Percentiles rank a stretch among this genome's conserved stretches.
Conservation (phyloP, 1,284 basidiomycete genomes). For the Puccinia polysora region DNA sequence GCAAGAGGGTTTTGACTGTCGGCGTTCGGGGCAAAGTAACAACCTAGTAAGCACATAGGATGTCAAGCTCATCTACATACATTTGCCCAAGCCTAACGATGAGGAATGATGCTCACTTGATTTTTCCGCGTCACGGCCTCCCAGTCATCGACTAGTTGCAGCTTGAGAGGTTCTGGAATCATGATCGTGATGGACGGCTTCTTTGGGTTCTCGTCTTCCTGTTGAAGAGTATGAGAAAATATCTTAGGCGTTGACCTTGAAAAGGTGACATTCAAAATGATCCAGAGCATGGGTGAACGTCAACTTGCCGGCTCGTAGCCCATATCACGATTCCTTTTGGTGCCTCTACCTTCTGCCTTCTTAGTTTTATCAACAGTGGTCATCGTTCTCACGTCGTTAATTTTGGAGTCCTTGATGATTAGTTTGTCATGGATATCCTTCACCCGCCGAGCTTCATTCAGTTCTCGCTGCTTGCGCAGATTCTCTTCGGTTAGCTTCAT, state of each 20-base stretch:
- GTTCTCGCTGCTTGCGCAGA: conserved; percentile 65
- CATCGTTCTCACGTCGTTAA: conserved; percentile 47
- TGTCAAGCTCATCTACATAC: conserved; percentile 11
- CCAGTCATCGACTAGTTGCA: conserved; percentile 93
- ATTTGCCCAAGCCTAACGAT: background rate
- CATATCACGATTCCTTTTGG: conserved; percentile 52
- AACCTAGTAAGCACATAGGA: conserved; percentile 58
- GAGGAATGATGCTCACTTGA: conserved; percentile 61
- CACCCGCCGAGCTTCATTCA: conserved; percentile 59
- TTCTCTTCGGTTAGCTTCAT: conserved; percentile 83
- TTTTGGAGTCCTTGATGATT: conserved; percentile 52
- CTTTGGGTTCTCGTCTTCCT: conserved; percentile 60
- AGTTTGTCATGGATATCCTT: conserved; percentile 54
- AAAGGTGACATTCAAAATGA: conserved; percentile 24
- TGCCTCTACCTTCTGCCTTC: conserved; percentile 50
- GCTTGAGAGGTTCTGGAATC: conserved; percentile 83
- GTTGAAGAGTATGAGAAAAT: conserved; percentile 1
- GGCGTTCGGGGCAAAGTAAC: conserved; percentile 79
- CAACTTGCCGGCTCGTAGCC: conserved; percentile 55
- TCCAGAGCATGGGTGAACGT: conserved; percentile 47
- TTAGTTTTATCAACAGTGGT: conserved; percentile 55
- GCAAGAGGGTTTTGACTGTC: conserved; percentile 70
- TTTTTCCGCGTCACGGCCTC: conserved; percentile 92
- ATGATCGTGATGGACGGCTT: conserved; percentile 85
- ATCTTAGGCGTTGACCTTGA: background rate